phyloP scores from a whole-genome alignment of 768 basidiomycete genomes.

The Sarcomyxa edulis region DNA sequence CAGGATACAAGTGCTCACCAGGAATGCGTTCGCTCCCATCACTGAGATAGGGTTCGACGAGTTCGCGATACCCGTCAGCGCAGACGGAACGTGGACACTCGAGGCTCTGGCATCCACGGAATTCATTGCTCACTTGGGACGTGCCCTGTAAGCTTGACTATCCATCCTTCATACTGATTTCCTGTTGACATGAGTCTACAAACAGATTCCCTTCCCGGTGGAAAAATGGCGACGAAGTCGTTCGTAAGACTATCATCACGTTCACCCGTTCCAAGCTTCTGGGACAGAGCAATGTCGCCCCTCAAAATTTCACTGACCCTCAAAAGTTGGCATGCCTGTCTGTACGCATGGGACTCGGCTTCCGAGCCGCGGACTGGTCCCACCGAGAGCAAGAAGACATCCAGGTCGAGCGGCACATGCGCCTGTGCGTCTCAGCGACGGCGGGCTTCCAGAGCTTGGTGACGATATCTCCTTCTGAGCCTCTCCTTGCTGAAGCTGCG shows the following conservation, averaged over 20 bases:
- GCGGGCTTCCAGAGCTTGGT: conserved; percentile 13
- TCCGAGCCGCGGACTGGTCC: too few relatives aligned
- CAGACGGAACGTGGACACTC: conserved; percentile 9
- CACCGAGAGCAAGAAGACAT: too few relatives aligned
- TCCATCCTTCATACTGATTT: too few relatives aligned
- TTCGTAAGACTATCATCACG: not conserved
- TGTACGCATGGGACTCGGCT: conserved; percentile 15
- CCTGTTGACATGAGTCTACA: too few relatives aligned
- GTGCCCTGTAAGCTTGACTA: conserved; percentile 19
- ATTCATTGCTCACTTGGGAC: conserved; percentile 16
- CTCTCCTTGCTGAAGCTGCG: conserved; percentile 22
- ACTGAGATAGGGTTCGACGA: conserved; percentile 19
- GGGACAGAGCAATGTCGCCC: not conserved
- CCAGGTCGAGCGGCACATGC: conserved; percentile 24
- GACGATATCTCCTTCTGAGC: conserved; percentile 20
- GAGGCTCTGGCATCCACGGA: conserved; percentile 10
- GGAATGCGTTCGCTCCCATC: conserved; percentile 7
- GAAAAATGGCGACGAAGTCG: not conserved
- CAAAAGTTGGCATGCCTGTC: conserved; percentile 6
- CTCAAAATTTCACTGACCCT: not conserved
- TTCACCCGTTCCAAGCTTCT: conserved; percentile 4
- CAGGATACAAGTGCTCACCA: conserved; percentile 2
- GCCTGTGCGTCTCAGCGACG: conserved; percentile 13
- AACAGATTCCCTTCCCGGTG: conserved; percentile 9
- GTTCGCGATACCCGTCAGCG: not conserved